Base-by-base conservation (phyloP, 805 yeast genomes). In the Candida railenensis region DNA sequence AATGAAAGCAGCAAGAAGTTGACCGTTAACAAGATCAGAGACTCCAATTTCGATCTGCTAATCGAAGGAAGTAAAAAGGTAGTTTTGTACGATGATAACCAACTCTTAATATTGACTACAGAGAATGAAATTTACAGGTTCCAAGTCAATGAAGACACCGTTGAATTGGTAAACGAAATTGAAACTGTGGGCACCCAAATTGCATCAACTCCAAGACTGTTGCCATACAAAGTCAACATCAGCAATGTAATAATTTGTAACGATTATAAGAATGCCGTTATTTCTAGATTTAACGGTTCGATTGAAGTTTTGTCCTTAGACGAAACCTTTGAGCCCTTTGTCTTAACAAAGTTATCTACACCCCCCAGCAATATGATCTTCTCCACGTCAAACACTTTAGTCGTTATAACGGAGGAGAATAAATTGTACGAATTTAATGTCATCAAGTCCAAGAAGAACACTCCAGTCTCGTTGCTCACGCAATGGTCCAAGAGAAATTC, bases 401-500 rank as follows among this genome's bases (percentile, higher is more conserved):
- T 85, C 15, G 82, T 85, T 9, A 77, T 85, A 18, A 82, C 92
- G 1, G 80, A 85, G 42, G 96, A 89, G 43, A 87, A 86, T 62
- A 83, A 80, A 56, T 62, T 94, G 20, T 78, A 77, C 50, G 97
- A 90, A 66, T 84, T 89, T 55, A 74, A 78, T 15, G 51, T 46
- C 8, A 39, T 34, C 15, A 25, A 42, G n/a, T 60, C 16, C 21
- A 36, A 16, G 19, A 20, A 36, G 21, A 34, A 34, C 7, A 20
- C 42, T 8, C 12, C 32, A 19, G 20, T 11, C 4, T 14, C 18
- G 8, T 61, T 79, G 41, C 71, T 81, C 53, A 85, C 96, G 0
- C 58, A 75, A 8, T 92, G 98, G 99, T 85, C 96, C 9, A 80
- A 81, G 51, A 69, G 77, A 44, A 89, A 89, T 63, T 77, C 89